Conservation (phyloP, 192 early-diverging fungal species). For the Coemansia sp. region DNA sequence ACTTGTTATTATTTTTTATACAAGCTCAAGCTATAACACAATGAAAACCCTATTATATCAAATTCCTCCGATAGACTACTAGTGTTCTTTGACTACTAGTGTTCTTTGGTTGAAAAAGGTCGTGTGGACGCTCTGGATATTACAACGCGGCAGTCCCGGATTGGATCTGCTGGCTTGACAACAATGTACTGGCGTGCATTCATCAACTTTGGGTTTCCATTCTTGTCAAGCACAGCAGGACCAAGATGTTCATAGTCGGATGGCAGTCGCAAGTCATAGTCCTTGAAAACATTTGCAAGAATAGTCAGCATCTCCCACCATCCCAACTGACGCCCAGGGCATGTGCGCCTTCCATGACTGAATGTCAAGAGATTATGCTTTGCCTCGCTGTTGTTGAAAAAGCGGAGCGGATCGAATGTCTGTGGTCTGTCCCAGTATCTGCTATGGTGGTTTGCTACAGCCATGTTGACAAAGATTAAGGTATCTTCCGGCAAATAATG, state of each 20-base stretch:
- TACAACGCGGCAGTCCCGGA: constrained; percentile 34
- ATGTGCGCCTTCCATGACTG: constrained; percentile 31
- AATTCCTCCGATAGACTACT: no score
- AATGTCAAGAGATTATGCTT: constrained; percentile 34
- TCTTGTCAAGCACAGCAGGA: constrained; percentile 29
- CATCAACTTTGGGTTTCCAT: constrained; percentile 43
- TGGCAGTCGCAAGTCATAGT: constrained; percentile 42
- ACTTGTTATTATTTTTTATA: no score
- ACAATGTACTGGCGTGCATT: constrained; percentile 43
- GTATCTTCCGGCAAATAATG: constrained; percentile 34
- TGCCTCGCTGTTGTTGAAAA: constrained; percentile 23
- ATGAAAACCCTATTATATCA: no score
- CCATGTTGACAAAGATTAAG: constrained; percentile 30
- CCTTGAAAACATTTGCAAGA: constrained; percentile 37
- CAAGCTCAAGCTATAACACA: no score
- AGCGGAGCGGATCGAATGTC: constrained; percentile 27
- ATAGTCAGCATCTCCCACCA: constrained; percentile 38
- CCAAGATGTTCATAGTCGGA: constrained; percentile 37
- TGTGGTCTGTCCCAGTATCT: constrained; percentile 27
- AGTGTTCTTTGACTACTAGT: no score
- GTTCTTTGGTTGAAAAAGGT: not conserved
- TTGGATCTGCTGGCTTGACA: constrained; percentile 28
- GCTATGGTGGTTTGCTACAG: constrained; percentile 33
- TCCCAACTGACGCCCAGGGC: constrained; percentile 38
- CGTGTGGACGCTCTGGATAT: constrained; percentile 11